A percentile compares a stretch with the other conserved stretches of the same genome.
phyloP scores from a whole-genome alignment of 2,329 filamentous ascomycete species.

The Fusarium marasasianum region DNA sequence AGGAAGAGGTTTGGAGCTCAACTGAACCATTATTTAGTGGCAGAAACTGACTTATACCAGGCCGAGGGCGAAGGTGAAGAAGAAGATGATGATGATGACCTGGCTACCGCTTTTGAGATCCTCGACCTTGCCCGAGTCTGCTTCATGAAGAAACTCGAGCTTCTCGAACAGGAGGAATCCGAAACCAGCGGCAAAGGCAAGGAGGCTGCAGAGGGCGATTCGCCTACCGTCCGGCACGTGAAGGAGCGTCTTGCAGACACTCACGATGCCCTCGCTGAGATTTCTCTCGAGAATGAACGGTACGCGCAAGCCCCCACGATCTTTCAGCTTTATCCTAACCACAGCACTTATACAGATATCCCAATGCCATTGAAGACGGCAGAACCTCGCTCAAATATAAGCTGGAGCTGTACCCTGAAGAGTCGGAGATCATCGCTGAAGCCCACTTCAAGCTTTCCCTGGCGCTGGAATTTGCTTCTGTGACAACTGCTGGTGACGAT shows the following conservation, averaged over 20 bases:
- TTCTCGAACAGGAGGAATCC: conserved; percentile 44
- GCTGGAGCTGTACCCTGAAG: conserved; percentile 78
- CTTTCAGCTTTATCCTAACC: neutral
- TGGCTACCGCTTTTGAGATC: conserved; percentile 83
- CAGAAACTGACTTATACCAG: conserved; percentile 26
- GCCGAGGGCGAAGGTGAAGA: conserved; percentile 54
- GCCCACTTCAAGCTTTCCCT: conserved; percentile 96
- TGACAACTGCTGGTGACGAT: conserved; percentile 67
- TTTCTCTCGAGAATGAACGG: conserved; percentile 95
- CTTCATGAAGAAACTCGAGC: conserved; percentile 65
- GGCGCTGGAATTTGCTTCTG: conserved; percentile 90
- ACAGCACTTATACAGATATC: conserved; percentile 64
- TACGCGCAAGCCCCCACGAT: conserved; percentile 45
- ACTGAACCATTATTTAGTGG: neutral
- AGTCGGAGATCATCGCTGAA: conserved; percentile 89
- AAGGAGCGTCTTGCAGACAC: conserved; percentile 92
- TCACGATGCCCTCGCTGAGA: conserved; percentile 93
- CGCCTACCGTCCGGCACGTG: conserved; percentile 63
- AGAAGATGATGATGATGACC: conserved; percentile 72
- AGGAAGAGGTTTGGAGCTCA: conserved; percentile 62
- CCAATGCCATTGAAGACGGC: conserved; percentile 86
- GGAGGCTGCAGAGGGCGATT: conserved; percentile 52
- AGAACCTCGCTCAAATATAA: conserved; percentile 82
- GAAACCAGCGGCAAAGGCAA: conserved; percentile 55
- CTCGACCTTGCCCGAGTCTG: conserved; percentile 80